Base-by-base conservation (phyloP, 805 yeast genomes). In the baker's yeast (Saccharomyces cerevisiae) region DNA sequence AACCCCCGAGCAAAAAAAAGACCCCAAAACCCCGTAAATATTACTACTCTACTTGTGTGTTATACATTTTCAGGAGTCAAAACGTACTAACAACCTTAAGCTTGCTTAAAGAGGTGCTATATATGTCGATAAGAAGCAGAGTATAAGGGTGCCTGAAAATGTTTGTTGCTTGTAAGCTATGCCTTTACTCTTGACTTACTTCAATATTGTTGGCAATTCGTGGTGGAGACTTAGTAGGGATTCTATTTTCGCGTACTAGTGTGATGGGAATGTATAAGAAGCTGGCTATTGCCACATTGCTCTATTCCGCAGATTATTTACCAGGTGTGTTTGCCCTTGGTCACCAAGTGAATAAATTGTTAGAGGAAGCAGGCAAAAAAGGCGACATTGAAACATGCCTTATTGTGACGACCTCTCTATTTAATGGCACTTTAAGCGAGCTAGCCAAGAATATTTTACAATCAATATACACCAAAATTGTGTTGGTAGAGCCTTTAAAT, bases 321-420 rank as follows among this genome's bases (percentile, higher is more conserved):
- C 82, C 85, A 1, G 87, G 87, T 21, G 79, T 82, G 0, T 68
- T 81, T 31, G 79, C 81, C 1, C 64, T 82, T 41, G 85, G 80
- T 0, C 61, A 59, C 31, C 68, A 73, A 22, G 58, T 77, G 8
- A 66, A 63, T 41, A 64, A 60, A n/a, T 21, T 62, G 11, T 50
- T 63, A 13, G 28, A 55, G 29, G 55, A 51, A 17, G 47, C 53
- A 17, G 29, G 53, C 24, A 29, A 21, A 32, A 26, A 50, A 14
- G 27, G 41, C n/a, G 51, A 49, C 4, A 41, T 59, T 8, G 49
- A 31, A 24, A 51, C 55, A 13, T 57, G 65, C 52, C 51, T 68
- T 17, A 32, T 67, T 24, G 63, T 66, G 9, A 52, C 64, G 13
- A 56, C 53, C 30, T 53, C 56, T 13, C 53, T 68, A 43, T 60